Conservation (phyloP, 2,329 filamentous ascomycete species). For the Salinomyces thailandicus region DNA sequence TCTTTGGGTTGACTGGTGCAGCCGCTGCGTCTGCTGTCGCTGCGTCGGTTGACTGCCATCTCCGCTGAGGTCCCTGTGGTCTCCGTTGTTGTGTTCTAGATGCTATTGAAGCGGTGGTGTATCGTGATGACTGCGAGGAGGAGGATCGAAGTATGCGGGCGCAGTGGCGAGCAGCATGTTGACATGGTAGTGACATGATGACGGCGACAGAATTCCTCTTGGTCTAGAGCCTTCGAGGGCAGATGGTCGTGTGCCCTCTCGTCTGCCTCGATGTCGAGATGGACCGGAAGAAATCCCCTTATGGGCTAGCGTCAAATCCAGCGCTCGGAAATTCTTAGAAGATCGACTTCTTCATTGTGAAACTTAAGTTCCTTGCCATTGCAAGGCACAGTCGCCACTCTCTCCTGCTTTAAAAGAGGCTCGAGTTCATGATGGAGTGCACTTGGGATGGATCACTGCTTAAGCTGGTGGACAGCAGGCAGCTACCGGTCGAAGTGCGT, state of each 20-base stretch:
- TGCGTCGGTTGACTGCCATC: constrained; percentile 81
- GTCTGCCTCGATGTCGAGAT: constrained; percentile 1
- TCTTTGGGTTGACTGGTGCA: constrained; percentile 66
- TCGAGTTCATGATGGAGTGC: constrained; percentile 21
- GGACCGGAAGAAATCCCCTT: neutral
- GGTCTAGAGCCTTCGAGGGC: constrained; percentile 2
- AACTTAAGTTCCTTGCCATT: too few relatives aligned
- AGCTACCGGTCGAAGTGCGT: constrained; percentile 61
- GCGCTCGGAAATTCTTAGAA: constrained; percentile 1
- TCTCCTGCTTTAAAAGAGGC: neutral
- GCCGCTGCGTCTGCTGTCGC: constrained; percentile 25
- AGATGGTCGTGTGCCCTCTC: constrained; percentile 1
- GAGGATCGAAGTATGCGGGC: constrained; percentile 26
- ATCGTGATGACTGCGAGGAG: constrained; percentile 14
- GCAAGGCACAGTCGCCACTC: too few relatives aligned
- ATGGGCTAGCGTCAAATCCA: constrained; percentile 6
- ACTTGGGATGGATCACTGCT: constrained; percentile 19
- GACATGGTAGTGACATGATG: constrained; percentile 36
- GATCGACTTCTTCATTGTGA: constrained; percentile 3
- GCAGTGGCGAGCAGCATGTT: constrained; percentile 35
- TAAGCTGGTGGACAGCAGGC: constrained; percentile 31
- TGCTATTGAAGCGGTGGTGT: constrained; percentile 15
- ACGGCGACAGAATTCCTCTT: too few relatives aligned
- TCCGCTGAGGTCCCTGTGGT: constrained; percentile 39
- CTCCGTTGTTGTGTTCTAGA: constrained; percentile 15